Evolutionary conservation across 495 filamentous ascomycete genomes (phyloP), one percentile per base, ranked within the genome.

Genomic region (Lindgomyces ingoldianus): DNA sequence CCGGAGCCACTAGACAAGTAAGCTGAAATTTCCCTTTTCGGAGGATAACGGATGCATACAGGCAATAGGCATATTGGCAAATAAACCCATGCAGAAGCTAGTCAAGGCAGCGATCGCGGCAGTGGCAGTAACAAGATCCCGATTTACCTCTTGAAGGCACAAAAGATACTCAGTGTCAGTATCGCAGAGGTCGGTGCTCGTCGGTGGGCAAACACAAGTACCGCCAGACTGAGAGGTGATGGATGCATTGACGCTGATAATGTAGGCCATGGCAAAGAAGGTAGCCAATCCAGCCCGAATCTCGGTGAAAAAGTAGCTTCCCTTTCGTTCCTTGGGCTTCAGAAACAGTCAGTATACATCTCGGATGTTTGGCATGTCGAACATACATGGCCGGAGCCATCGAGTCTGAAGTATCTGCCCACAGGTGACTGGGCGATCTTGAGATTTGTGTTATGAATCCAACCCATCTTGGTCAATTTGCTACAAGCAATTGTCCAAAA

Each of bases 261-360:
- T 89, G 61, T 90, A 93, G 70, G 90, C 89, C 90, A 93, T 93
- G 66, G 89, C 89, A 76, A 92, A 91, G 80, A 93, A 91, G 49
- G 90, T 89, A 29, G 89, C 89, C 1, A 92, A 73, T 56, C 89
- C 90, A 61, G 88, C 90, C 52, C 90, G 85, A 46, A 91, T 74
- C 76, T 93, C 89, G 22, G 89, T 92, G 66, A 89, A 84, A 78
- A 93, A 92, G 67, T 81, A 81, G n/a, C 86, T 85, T 0, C 86
- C 87, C 71, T 89, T 90, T 25, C 89, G 82, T 70, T 89, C 87
- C 70, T 77, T 81, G 50, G 78, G 84, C 78, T 84, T 39, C 12
- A 45, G 1, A 49, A 25, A 30, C 1, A 19, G 48, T 56, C 56
- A 49, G 56, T 57, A 47, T 44, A 19, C 50, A 42, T 22, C 18